A percentile compares a stretch with the other conserved stretches of the same genome.
Conservation (phyloP, 257 asterid genomes). For the Petrea volubilis region DNA sequence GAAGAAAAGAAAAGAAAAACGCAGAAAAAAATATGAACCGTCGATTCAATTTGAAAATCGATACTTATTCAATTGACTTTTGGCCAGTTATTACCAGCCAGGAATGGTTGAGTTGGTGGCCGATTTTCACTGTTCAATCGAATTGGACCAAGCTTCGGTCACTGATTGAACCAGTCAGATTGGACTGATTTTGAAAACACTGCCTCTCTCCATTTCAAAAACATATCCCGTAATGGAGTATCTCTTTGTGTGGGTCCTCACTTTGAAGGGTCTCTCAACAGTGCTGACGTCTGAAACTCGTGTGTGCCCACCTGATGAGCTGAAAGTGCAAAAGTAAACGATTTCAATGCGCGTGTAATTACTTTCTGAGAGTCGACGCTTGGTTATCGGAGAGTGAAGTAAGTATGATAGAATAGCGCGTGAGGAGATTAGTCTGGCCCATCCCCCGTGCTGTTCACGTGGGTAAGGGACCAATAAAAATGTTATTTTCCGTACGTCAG, state of each 20-base stretch:
- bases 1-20: too few species aligned
- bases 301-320: slow-evolving; percentile 15
- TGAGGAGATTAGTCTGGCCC: slow-evolving; percentile 20
- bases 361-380: not conserved
- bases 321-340: not conserved
- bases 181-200: too few species aligned
- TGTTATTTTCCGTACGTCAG: slow-evolving; percentile 38
- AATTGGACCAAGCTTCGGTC: too few species aligned
- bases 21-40: too few species aligned
- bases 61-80: too few species aligned
- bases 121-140: too few species aligned
- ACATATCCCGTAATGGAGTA: slow-evolving; percentile 30
- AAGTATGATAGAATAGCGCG: not conserved
- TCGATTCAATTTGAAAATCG: too few species aligned
- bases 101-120: too few species aligned
- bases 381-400: not conserved
- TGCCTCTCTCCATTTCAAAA: not conserved
- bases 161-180: too few species aligned
- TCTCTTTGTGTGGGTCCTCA: slow-evolving; percentile 30
- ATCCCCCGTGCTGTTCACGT: slow-evolving; percentile 25
- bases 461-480: slow-evolving; percentile 37
- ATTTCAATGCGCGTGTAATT: not conserved
- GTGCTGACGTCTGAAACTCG: slow-evolving; percentile 35
- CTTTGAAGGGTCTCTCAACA: slow-evolving; percentile 28
- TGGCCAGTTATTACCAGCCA: too few species aligned